phyloP scores from a whole-genome alignment of 2,329 filamentous ascomycete genomes.

The Colletotrichum echinochloae region DNA sequence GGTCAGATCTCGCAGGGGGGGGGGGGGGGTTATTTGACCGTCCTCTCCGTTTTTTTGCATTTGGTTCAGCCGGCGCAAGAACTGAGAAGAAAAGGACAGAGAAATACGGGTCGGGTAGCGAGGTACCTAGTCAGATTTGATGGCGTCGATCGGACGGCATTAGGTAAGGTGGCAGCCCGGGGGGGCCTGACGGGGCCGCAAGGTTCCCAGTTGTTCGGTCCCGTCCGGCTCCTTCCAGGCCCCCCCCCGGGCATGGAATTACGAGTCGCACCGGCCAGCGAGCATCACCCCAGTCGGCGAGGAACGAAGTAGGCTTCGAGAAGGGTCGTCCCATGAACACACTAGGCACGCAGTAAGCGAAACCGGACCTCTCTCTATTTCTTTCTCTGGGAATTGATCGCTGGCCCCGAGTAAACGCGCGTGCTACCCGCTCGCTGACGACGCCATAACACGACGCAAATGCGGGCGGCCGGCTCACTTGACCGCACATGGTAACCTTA shows the following conservation, averaged over 20 bases:
- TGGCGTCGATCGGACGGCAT: constrained; percentile 34
- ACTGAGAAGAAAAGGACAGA: not conserved
- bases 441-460: constrained; percentile 6
- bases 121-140: constrained; percentile 13
- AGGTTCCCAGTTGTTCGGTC: constrained; percentile 4
- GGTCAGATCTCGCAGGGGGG: not conserved
- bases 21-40: not conserved
- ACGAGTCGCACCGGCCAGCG: constrained; percentile 29
- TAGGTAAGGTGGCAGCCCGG: constrained; percentile 31
- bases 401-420: not conserved
- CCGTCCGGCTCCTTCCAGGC: constrained; percentile 18
- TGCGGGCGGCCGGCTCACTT: constrained; percentile 17
- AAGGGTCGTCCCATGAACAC: not conserved
- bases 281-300: constrained; percentile 22
- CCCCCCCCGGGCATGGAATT: constrained; percentile 29
- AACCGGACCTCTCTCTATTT: not conserved
- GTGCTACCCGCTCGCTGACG: constrained; percentile 13
- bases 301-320: not conserved
- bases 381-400: constrained; percentile 6
- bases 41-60: not conserved
- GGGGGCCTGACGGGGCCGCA: constrained; percentile 2
- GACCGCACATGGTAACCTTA: not conserved
- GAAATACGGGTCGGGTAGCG: too few relatives aligned
- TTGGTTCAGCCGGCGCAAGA: not conserved
- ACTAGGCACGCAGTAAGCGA: not conserved